Percentiles rank a stretch among this genome's conserved stretches.
phyloP scores from a whole-genome alignment of 1,139 yeast genomes.

The Candida labiduridarum region DNA sequence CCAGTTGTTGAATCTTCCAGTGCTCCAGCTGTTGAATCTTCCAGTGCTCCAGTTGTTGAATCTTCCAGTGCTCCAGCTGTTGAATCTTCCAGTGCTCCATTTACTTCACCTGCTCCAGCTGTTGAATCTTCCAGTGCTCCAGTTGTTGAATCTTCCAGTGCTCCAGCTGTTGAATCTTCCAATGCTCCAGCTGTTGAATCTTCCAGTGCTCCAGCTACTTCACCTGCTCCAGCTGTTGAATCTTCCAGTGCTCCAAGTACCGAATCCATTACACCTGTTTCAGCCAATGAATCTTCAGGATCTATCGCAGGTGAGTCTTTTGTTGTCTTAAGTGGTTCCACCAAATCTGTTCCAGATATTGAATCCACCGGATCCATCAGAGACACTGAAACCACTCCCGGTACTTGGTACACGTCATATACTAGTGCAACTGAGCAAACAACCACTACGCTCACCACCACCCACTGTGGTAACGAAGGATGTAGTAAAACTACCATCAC shows the following conservation, averaged over 20 bases:
- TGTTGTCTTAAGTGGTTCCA: too few species aligned
- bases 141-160: neutral
- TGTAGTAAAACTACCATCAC: slow-evolving; percentile 32
- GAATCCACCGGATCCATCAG: too few species aligned
- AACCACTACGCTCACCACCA: slow-evolving; percentile 21
- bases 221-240: neutral
- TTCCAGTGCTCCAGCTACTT: neutral
- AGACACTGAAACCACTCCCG: too few species aligned
- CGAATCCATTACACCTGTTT: neutral
- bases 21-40: neutral
- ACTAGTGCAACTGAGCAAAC: slow-evolving; percentile 10
- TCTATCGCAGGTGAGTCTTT: neutral
- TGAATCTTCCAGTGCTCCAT: neutral
- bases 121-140: neutral
- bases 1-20: neutral
- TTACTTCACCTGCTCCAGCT: neutral
- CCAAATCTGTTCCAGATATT: neutral
- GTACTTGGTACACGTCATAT: neutral
- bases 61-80: neutral
- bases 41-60: neutral
- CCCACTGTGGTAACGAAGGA: slow-evolving; percentile 24
- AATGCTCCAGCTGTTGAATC: neutral
- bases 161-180: neutral
- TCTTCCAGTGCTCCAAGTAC: neutral
- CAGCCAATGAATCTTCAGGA: neutral